These are phyloP conservation scores for Collybiopsis confluens DNA, from an alignment of 768 basidiomycete species.

Conservation along the genomic window DNA sequence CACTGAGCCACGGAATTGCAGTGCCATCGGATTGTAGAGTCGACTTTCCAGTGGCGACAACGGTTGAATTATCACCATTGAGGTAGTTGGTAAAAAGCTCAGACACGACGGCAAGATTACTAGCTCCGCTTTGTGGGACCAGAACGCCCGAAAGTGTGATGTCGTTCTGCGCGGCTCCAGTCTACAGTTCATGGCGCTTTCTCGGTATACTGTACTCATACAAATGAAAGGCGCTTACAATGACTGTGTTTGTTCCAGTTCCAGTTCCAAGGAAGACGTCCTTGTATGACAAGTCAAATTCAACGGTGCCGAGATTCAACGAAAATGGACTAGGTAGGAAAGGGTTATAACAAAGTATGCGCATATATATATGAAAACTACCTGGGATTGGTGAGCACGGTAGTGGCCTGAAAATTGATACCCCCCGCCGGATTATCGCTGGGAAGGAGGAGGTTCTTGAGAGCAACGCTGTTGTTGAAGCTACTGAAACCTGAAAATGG, in stretches of 20 bases:
- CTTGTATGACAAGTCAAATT: conserved; percentile 58
- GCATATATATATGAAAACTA: conserved; percentile 12
- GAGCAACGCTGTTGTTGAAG: conserved; percentile 51
- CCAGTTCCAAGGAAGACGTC: conserved; percentile 55
- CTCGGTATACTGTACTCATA: not conserved
- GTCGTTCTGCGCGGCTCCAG: conserved; percentile 42
- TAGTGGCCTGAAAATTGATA: conserved; percentile 59
- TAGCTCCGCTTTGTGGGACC: conserved; percentile 43
- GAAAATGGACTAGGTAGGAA: conserved; percentile 51
- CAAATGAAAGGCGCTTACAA: conserved; percentile 36
- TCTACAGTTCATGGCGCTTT: conserved; percentile 28
- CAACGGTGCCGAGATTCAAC: conserved; percentile 63
- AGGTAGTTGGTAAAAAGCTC: conserved; percentile 68
- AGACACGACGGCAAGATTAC: conserved; percentile 47
- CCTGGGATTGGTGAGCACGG: conserved; percentile 56
- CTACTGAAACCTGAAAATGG: conserved; percentile 47
- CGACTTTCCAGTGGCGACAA: conserved; percentile 56
- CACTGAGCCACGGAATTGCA: conserved; percentile 61
- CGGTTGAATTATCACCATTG: conserved; percentile 55
- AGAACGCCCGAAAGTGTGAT: conserved; percentile 58
- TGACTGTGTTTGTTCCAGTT: conserved; percentile 42
- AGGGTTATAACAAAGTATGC: not conserved
- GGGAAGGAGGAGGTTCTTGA: conserved; percentile 61
- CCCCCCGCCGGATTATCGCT: conserved; percentile 64
- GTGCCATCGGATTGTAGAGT: conserved; percentile 54